Base-by-base conservation (phyloP, 768 basidiomycete species). In the Psilocybe cubensis region DNA sequence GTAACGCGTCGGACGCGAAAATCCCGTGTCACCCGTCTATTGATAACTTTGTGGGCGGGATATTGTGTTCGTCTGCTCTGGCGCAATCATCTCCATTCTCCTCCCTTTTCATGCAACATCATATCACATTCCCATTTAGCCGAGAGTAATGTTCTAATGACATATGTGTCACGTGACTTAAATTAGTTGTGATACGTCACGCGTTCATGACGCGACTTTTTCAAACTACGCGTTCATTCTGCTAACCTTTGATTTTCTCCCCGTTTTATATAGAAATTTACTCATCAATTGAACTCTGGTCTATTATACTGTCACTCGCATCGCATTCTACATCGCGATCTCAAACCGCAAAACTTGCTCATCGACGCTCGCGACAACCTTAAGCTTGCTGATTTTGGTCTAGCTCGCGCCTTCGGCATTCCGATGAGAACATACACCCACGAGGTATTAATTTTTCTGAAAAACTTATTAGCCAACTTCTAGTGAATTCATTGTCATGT, bases 361-460 rank as follows among this genome's bases (percentile, higher is more conserved):
- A 97, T 98, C 70, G 89, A 95, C 77, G 88, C 86, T 62, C 76
- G 85, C 51, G 87, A 92, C 61, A 96, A 97, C 70, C 83, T 98
- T 53, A 98, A 98, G 75, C 84, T 98, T 23, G 96, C 94, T 12
- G 96, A 98, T 75, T 98, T 98, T 67, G 96, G 96, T 40, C 82
- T 98, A 42, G 96, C 96, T 2, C 81, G 96, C 58, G 96, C 96
- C 10, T 99, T 99, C 70, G 97, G 97, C 57, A 98, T 99, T 65
- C 97, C 97, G 40, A 88, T 99, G 80, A 82, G 97, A 65, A 97
- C 54, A 38, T 55, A 55, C 54, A 55, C 54, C 14, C 97, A 98
- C 69, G 97, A 99, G 83, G 96, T 94, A 58, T 58, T 61, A 42
- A 24, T 42, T 57, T 56, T 47, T 31, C 43, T 41, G n/a, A n/a